Evolutionary conservation across 352 stramenopile genomes (phyloP), one percentile per base, ranked within the genome.

Genomic region (Phytophthora cryptogea): DNA sequence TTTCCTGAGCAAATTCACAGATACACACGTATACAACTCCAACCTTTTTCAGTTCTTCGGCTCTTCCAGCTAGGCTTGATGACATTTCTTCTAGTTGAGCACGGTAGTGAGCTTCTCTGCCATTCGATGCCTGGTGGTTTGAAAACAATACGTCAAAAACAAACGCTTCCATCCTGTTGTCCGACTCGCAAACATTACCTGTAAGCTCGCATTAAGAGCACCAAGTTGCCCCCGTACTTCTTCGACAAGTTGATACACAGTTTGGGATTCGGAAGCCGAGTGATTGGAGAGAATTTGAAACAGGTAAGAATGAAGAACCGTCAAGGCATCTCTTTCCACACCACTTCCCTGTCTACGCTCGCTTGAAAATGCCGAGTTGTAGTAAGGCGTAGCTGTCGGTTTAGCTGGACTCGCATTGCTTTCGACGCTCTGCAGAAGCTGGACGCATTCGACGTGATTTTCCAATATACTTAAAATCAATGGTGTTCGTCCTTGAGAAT

Each of bases 401-500:
- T 49, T 63, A 11, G 32, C 27, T 54, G 40, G 31, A 39, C n/a
- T 67, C 5, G 45, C 10, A 10, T 26, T 65, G 41, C 31, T 66
- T 30, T 69, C 58, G 2, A 57, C 46, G 23, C 30, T 63, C 53
- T 92, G 83, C 7, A 93, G 46, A 5, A 89, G 48, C 39, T 91
- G 78, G 3, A 83, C 78, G 35, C 83, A 90, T 30, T 80, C 74
- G 3, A 89, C 63, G 6, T 81, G 78, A 28, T 89, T 90, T 54
- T 88, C 81, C 54, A 93, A 72, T 30, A 89, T 88, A 13, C 77
- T 87, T 9, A 89, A 54, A 14, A 90, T 71, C 11, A 93, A 53
- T 5, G 83, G 78, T 4, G 81, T 88, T 0, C 79, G 71, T 20
- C 81, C 80, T 48, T 83, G 76, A 3, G 60, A 70, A 43, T 93